Evolutionary conservation across 2,329 filamentous ascomycete species (phyloP).

Genomic region (Alternaria sp.): DNA sequence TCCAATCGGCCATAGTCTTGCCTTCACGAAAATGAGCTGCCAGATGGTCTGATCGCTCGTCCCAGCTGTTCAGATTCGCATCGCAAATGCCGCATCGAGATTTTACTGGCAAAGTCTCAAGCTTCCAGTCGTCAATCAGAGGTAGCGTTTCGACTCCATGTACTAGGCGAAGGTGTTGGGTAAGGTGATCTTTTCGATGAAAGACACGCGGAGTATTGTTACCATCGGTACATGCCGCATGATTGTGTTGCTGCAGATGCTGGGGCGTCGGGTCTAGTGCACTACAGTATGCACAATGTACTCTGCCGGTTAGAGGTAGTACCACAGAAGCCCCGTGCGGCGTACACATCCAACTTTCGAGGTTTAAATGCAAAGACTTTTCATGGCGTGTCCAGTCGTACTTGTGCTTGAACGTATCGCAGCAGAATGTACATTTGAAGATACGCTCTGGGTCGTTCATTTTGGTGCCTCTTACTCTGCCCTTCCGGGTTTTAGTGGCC

Average conservation of each 20-base stretch:
- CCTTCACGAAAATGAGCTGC: conserved; percentile 62
- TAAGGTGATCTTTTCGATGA: conserved; percentile 67
- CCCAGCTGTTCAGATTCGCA: conserved; percentile 54
- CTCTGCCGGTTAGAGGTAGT: conserved; percentile 61
- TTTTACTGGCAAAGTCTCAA: conserved; percentile 59
- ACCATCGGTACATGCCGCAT: conserved; percentile 69
- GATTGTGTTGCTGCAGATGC: conserved; percentile 66
- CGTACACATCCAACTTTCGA: conserved; percentile 58
- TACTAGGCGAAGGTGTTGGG: conserved; percentile 65
- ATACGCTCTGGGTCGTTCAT: conserved; percentile 24
- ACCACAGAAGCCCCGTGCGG: conserved; percentile 63
- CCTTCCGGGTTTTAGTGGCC: conserved; percentile 13
- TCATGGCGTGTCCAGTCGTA: conserved; percentile 43
- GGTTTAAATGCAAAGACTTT: conserved; percentile 37
- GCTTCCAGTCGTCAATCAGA: conserved; percentile 69
- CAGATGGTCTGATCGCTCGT: conserved; percentile 58
- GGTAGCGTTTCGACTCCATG: conserved; percentile 65
- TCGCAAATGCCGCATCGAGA: conserved; percentile 61
- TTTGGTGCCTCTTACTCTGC: conserved; percentile 13
- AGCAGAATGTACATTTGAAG: conserved; percentile 44
- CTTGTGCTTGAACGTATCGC: conserved; percentile 40
- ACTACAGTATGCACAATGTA: conserved; percentile 65
- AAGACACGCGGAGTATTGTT: conserved; percentile 66
- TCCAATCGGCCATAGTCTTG: conserved; percentile 60
- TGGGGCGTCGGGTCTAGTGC: conserved; percentile 59